phyloP scores from a whole-genome alignment of 2,329 filamentous ascomycete species.

The Alternaria longipes region DNA sequence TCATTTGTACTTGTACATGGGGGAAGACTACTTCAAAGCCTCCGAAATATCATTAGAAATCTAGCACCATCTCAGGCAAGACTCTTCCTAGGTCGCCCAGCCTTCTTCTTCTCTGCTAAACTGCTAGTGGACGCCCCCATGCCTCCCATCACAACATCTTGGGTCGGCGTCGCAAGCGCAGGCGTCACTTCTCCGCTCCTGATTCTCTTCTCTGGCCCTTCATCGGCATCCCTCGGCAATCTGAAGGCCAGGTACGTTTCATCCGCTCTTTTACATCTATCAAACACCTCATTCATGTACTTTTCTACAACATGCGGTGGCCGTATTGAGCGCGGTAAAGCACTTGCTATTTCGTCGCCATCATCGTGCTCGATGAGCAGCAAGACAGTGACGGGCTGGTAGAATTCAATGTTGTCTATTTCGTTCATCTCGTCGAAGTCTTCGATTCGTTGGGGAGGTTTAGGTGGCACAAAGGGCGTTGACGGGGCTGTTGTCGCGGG shows the following conservation, averaged over 20 bases:
- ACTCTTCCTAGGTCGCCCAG: slow-evolving; percentile 39
- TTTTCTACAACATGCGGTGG: slow-evolving; percentile 49
- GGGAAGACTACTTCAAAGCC: neutral
- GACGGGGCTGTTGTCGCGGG: slow-evolving; percentile 19
- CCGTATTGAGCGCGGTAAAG: slow-evolving; percentile 65
- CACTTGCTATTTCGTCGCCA: slow-evolving; percentile 56
- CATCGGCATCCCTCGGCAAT: slow-evolving; percentile 57
- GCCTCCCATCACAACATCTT: slow-evolving; percentile 29
- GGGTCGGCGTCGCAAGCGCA: slow-evolving; percentile 25
- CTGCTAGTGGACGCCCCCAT: slow-evolving; percentile 8
- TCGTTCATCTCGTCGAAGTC: slow-evolving; percentile 58
- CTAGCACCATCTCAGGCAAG: slow-evolving; percentile 14
- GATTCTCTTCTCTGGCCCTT: slow-evolving; percentile 27
- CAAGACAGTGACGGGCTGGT: slow-evolving; percentile 76
- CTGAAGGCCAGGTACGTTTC: slow-evolving; percentile 65
- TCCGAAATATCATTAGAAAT: neutral
- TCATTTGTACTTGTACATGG: slow-evolving; percentile 21
- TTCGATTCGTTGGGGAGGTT: slow-evolving; percentile 46
- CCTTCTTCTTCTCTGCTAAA: slow-evolving; percentile 34
- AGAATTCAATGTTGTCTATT: slow-evolving; percentile 56
- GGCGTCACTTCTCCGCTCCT: slow-evolving; percentile 36
- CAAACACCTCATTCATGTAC: slow-evolving; percentile 59
- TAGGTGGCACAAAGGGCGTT: slow-evolving; percentile 35
- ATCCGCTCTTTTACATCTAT: slow-evolving; percentile 64
- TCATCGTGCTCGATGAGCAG: slow-evolving; percentile 62